phyloP scores from a whole-genome alignment of 371 early-diverging fungal species.

The Rhizopus delemar region DNA sequence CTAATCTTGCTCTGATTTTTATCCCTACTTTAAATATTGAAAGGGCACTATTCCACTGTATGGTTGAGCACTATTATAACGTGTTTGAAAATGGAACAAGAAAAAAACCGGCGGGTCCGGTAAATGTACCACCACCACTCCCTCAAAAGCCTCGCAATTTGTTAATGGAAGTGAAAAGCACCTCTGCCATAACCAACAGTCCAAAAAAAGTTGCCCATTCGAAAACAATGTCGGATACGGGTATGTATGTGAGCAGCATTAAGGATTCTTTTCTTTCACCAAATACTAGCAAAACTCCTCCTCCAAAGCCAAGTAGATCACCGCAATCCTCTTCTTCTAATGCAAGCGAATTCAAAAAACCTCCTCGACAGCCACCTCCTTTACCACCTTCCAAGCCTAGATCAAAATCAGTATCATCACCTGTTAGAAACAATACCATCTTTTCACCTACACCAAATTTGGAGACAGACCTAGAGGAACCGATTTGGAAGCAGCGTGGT shows the following conservation, averaged over 20 bases:
- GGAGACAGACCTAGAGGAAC: neutral
- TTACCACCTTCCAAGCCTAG: conserved; percentile 28
- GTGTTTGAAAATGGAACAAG: conserved; percentile 16
- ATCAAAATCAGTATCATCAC: conserved; percentile 37
- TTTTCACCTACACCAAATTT: neutral
- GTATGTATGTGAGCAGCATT: conserved; percentile 11
- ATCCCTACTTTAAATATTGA: conserved; percentile 77
- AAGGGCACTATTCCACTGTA: conserved; percentile 64
- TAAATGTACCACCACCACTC: conserved; percentile 30
- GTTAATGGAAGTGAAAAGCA: neutral
- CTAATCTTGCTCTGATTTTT: conserved; percentile 81
- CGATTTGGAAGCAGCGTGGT: conserved; percentile 17
- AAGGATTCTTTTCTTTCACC: conserved; percentile 22
- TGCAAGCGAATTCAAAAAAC: neutral
- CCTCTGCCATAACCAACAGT: conserved; percentile 8
- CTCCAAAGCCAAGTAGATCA: neutral
- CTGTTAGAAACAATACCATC: conserved; percentile 5
- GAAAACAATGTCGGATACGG: conserved; percentile 38
- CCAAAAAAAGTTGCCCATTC: conserved; percentile 16
- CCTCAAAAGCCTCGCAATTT: conserved; percentile 39
- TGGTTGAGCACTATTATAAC: conserved; percentile 40
- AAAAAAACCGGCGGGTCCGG: conserved; percentile 21
- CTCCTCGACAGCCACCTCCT: conserved; percentile 4
- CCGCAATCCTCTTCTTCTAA: neutral
- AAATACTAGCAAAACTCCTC: conserved; percentile 33